phyloP scores from a whole-genome alignment of 2,329 filamentous ascomycete species.

The Pyrenochaeta sp. region DNA sequence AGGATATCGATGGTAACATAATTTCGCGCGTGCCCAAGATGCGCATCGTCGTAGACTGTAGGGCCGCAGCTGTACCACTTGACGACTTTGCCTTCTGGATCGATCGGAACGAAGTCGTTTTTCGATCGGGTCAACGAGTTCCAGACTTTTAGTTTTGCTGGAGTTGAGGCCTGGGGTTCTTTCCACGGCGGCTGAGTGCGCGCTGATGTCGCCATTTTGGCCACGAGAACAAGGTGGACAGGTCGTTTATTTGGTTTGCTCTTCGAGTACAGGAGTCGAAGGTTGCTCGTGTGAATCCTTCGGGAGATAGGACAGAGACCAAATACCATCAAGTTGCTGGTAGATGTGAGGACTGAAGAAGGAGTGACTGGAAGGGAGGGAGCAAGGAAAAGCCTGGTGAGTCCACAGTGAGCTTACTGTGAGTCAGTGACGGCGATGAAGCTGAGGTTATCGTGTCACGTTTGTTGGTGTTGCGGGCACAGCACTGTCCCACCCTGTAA shows the following conservation, averaged over 20 bases:
- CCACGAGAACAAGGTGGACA: constrained; percentile 18
- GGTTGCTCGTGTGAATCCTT: constrained; percentile 31
- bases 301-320: constrained; percentile 35
- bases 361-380: constrained; percentile 22
- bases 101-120: constrained; percentile 76
- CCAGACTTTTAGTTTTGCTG: constrained; percentile 73
- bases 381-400: constrained; percentile 20
- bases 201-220: constrained; percentile 44
- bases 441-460: constrained; percentile 30
- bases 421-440: constrained; percentile 28
- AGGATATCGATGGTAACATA: constrained; percentile 93
- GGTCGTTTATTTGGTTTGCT: constrained; percentile 20
- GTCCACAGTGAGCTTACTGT: constrained; percentile 20
- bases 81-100: constrained; percentile 72
- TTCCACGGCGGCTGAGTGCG: constrained; percentile 52
- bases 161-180: constrained; percentile 49
- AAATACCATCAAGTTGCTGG: constrained; percentile 44
- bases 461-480: constrained; percentile 24
- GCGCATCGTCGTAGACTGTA: constrained; percentile 83
- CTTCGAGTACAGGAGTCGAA: constrained; percentile 29
- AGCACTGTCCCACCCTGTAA: constrained; percentile 22
- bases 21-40: constrained; percentile 85
- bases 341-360: constrained; percentile 11
- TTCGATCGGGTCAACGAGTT: constrained; percentile 82
- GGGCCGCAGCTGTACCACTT: constrained; percentile 92